A percentile compares a stretch with the other conserved stretches of the same genome.
Evolutionary conservation across 768 basidiomycete genomes (phyloP).

Genomic region (Baorangia bicolor): DNA sequence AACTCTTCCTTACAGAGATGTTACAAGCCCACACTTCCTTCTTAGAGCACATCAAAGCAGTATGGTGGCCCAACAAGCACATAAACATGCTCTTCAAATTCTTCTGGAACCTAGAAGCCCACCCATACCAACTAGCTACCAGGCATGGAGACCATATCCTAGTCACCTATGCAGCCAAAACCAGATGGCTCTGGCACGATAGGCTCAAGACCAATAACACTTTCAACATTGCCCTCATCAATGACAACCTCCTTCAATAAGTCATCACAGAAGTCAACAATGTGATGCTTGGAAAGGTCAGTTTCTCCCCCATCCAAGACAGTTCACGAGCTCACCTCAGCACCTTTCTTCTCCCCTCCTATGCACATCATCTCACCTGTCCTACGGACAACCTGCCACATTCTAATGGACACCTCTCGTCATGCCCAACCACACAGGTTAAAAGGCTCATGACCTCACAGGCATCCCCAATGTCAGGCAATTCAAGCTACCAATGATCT

Average conservation of each 20-base stretch:
- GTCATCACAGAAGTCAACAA: too few relatives aligned
- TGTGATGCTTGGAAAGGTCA: background rate
- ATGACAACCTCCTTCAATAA: too few relatives aligned
- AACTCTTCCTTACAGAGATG: background rate
- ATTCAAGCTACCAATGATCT: fast-evolving
- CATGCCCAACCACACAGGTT: background rate
- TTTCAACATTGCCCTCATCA: background rate
- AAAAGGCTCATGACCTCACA: background rate
- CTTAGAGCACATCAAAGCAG: background rate
- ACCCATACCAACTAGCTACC: background rate
- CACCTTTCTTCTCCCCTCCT: too few relatives aligned
- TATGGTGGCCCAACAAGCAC: background rate
- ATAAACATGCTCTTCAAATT: background rate
- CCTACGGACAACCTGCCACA: too few relatives aligned
- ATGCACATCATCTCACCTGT: too few relatives aligned
- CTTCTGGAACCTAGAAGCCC: background rate
- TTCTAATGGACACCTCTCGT: background rate
- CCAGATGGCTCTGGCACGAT: background rate
- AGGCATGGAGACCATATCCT: background rate
- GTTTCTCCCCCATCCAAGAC: background rate
- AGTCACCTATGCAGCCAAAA: background rate
- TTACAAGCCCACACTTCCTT: background rate
- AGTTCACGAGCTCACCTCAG: too few relatives aligned
- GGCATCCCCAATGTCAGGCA: background rate
- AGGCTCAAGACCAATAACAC: background rate